Percentiles rank a stretch among this genome's conserved stretches.
Conservation (phyloP, 495 filamentous ascomycete species). For the Talaromyces trachyspermus region DNA sequence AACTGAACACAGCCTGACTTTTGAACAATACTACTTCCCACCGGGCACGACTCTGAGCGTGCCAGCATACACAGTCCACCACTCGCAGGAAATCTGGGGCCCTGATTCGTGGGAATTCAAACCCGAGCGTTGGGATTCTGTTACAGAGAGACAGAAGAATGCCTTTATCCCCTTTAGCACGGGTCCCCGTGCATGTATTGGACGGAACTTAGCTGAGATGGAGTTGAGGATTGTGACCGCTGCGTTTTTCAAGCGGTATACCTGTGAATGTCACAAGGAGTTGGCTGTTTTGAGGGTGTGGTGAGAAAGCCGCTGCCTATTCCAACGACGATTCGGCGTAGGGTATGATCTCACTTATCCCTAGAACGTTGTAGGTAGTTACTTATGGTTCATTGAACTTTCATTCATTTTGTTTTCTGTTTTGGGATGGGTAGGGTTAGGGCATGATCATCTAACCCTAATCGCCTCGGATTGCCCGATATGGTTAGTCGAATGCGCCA, state of each 20-base stretch:
- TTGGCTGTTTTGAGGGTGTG: not conserved
- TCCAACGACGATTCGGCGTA: not conserved
- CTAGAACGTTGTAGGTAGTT: no score
- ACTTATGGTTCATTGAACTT: no score
- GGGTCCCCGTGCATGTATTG: slow-evolving; percentile 68
- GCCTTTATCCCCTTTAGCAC: slow-evolving; percentile 72
- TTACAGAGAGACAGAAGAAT: slow-evolving; percentile 54
- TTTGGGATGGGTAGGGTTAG: no score
- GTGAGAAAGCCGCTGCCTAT: not conserved
- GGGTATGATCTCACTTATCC: no score
- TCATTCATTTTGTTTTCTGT: no score
- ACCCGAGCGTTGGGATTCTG: slow-evolving; percentile 59
- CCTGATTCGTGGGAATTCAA: slow-evolving; percentile 60
- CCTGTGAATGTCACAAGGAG: slow-evolving; percentile 34
- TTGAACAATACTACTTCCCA: slow-evolving; percentile 53
- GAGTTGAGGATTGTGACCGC: slow-evolving; percentile 68
- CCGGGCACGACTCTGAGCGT: slow-evolving; percentile 63
- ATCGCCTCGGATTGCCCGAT: no score
- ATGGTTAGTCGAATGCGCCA: no score
- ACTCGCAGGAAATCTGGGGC: slow-evolving; percentile 68
- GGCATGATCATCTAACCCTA: no score
- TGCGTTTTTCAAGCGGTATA: slow-evolving; percentile 59
- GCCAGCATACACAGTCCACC: slow-evolving; percentile 73
- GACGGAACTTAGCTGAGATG: slow-evolving; percentile 76
- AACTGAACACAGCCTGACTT: slow-evolving; percentile 40